Base-by-base conservation (phyloP, 1,284 basidiomycete genomes). In the Pholiota adiposa region DNA sequence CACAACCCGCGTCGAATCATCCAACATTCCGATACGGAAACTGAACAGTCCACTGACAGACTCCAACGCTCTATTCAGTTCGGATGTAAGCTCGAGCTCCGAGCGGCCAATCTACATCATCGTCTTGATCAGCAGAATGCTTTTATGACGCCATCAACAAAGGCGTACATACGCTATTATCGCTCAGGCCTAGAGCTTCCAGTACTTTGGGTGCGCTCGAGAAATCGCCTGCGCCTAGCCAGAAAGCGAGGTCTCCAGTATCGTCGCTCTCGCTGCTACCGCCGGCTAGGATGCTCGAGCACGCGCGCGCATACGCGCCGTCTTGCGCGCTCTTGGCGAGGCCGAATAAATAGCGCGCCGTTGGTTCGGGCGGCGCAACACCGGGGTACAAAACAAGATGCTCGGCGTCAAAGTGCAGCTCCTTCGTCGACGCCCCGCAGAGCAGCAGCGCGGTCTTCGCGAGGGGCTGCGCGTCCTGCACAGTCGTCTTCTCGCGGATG, bases 221-320 rank as follows among this genome's bases (percentile, higher is more conserved):
- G 64, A 70, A 80, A 8, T 72, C 61, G 4, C 78, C 80, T 8
- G 63, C 58, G 5, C 83, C 81, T 3, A 87, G 73, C 79, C 79
- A 84, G 33, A 86, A 52, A 1, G 76, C 82, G 23, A 84, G 67
- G 60, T 86, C 84, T 2, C 79, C 79, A 49, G 75, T 82, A 54
- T 86, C 84, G 62, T 85, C 84, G 60, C 77, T 79, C 62, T 88
- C 85, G 64, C 78, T 84, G 12, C 75, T 71, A 46, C 75, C 75
- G 1, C 85, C 85, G 0, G 79, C 80, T 16, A 87, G 76, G 48
- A 86, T 72, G 66, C 83, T 86, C 12, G 81, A 79, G 66, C 77
- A 82, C 9, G 73, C 69, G 18, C 75, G 69, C 16, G 75, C 72
- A 36, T 68, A 70, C 0, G 84, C 80, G 4, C 75, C 71, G 1